Percentiles rank a stretch among this genome's conserved stretches.
phyloP scores from a whole-genome alignment of 345 rosid species.

The Pistacia integerrima region DNA sequence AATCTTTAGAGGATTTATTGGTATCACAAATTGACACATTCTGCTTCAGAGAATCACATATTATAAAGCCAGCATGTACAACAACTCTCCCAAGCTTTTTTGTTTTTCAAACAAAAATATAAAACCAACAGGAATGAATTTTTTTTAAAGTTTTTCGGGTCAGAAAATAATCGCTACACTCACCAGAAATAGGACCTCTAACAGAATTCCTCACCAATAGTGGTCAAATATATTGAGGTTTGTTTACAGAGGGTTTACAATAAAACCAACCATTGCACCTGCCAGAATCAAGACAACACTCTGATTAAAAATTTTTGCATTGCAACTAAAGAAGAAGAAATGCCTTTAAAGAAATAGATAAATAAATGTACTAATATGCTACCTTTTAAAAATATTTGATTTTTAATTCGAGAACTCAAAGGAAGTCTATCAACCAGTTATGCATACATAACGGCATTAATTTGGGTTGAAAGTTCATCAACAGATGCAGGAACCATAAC shows the following conservation, averaged over 20 bases:
- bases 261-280: not conserved
- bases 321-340: not conserved
- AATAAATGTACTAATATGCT: not conserved
- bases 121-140: too few relatives aligned
- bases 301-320: not conserved
- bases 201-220: not conserved
- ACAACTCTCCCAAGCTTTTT: not conserved
- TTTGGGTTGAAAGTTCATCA: too few relatives aligned
- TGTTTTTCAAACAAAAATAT: too few relatives aligned
- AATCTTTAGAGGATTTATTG: too few relatives aligned
- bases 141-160: not conserved
- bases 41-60: not conserved
- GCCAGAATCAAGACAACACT: not conserved
- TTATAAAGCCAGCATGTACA: not conserved
- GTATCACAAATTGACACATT: too few relatives aligned
- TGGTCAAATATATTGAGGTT: not conserved
- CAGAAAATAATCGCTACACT: not conserved
- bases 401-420: not conserved
- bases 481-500: too few relatives aligned
- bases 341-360: not conserved
- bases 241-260: not conserved
- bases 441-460: too few relatives aligned
- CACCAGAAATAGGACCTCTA: not conserved
- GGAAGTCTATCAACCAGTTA: not conserved
- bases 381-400: not conserved